Conservation (phyloP, 495 filamentous ascomycete genomes). For the Penicillium alfredii region DNA sequence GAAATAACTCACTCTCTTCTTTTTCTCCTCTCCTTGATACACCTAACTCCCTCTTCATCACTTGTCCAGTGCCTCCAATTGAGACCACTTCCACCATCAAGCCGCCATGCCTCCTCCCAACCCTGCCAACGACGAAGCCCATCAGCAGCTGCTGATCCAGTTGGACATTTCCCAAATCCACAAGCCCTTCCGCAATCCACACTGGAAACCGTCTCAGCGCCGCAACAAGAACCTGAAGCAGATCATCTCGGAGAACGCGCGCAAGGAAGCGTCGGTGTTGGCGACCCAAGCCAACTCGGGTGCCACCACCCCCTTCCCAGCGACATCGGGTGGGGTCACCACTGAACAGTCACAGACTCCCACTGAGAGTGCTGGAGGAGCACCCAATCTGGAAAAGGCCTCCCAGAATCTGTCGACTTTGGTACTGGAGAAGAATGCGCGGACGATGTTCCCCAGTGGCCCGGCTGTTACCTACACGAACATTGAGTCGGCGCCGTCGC, state of each 20-base stretch:
- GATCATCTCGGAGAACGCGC: constrained; percentile 81
- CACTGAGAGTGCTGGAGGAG: constrained; percentile 43
- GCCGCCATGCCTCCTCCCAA: constrained; percentile 41
- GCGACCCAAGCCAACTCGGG: constrained; percentile 80
- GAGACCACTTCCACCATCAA: neutral
- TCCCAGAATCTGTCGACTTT: constrained; percentile 77
- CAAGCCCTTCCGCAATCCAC: constrained; percentile 79
- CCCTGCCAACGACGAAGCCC: constrained; percentile 41
- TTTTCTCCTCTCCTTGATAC: neutral
- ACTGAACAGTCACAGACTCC: constrained; percentile 53
- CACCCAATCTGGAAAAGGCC: constrained; percentile 74
- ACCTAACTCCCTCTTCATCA: too few relatives aligned
- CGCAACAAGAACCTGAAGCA: constrained; percentile 98
- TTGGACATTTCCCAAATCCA: constrained; percentile 79
- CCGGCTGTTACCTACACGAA: constrained; percentile 89
- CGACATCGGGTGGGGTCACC: constrained; percentile 48
- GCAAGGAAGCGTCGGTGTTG: constrained; percentile 74
- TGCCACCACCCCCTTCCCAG: constrained; percentile 61
- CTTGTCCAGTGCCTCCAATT: too few relatives aligned
- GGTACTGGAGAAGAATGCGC: constrained; percentile 69
- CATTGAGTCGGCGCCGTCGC: constrained; percentile 82
- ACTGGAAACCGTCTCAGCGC: constrained; percentile 87
- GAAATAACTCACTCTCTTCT: neutral
- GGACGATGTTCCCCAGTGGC: constrained; percentile 38
- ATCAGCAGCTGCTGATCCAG: constrained; percentile 65